Base-by-base conservation (phyloP, 1,284 basidiomycete genomes). In the Grifola frondosa region DNA sequence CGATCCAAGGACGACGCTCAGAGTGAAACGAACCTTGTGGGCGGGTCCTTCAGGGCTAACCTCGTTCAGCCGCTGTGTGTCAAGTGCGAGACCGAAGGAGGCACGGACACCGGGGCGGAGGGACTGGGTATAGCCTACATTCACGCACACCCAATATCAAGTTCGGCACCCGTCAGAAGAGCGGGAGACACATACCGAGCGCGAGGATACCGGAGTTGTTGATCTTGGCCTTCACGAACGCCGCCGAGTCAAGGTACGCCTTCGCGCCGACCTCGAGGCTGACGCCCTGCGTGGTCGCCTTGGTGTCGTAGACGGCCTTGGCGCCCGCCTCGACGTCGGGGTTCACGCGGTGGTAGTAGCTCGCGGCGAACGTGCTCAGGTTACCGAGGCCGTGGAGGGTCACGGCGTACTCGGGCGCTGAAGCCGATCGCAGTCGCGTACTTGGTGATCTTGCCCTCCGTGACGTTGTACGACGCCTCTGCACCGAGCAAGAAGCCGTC, bases 201-300 rank as follows among this genome's bases (percentile, higher is more conserved):
- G 81, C 86, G 55, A 97, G 80, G 62, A 95, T 79, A 77, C 94
- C 94, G 54, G 84, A 69, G 76, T 96, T 96, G 85, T 97, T 97
- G 75, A 99, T 96, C 84, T 99, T 99, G 61, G 93, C 91, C 82
- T 99, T 97, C 75, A 97, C 78, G 64, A 92, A 97, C 17, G 93
- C 88, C 58, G 92, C 85, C 43, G 79, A 72, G 75, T 97, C 93
- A 54, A 96, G 84, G 75, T 87, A 88, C 86, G 88, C 84, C 81
- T 98, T 98, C 65, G 91, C 84, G 64, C 96, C 96, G 55, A 99
- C 94, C 74, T 99, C 96, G 62, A 99, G 82, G 53, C 81, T 82
- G 65, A 98, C 91, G 69, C 87, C 86, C 54, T 85, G 82, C 56
- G 89, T 83, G 58, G 91, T 88, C 46, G 87, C 78, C 77, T 97